Evolutionary conservation across 176 grass and related monocot genomes (phyloP).

Genomic region (Alloteropsis semialata): DNA sequence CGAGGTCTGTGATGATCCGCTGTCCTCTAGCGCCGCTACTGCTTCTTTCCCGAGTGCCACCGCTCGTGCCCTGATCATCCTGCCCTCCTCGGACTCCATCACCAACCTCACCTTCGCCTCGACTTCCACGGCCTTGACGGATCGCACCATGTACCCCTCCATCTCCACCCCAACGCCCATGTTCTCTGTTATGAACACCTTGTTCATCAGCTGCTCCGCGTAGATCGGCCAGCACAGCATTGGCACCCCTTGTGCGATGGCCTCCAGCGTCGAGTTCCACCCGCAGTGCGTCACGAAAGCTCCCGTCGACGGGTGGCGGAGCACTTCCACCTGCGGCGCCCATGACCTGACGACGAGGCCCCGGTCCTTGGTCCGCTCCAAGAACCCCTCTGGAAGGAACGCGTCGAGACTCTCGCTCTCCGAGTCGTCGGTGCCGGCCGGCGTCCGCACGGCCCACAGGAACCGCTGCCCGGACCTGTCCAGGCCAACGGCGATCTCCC

Average conservation of each 20-base stretch:
- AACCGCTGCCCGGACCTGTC: not conserved
- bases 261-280: slow-evolving; percentile 3
- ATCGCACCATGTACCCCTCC: not conserved
- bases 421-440: not conserved
- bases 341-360: not conserved
- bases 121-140: slow-evolving; percentile 3
- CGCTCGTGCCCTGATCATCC: not conserved
- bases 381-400: not conserved
- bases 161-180: slow-evolving; percentile 6
- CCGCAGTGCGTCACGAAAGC: slow-evolving; percentile 7
- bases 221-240: no score
- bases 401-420: not conserved
- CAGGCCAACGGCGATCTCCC: not conserved
- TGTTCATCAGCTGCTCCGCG: slow-evolving; percentile 22
- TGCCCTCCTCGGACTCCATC: not conserved
- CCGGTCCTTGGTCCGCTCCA: not conserved
- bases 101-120: slow-evolving; percentile 14
- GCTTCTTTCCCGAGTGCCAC: not conserved
- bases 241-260: no score
- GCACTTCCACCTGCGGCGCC: not conserved
- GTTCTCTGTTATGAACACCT: not conserved
- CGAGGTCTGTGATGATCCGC: not conserved
- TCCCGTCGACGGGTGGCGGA: not conserved
- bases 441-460: not conserved
- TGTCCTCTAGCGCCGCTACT: not conserved